These are phyloP conservation scores for Volvariella volvacea DNA, from an alignment of 1,284 basidiomycete genomes.

Conservation along the genomic window DNA sequence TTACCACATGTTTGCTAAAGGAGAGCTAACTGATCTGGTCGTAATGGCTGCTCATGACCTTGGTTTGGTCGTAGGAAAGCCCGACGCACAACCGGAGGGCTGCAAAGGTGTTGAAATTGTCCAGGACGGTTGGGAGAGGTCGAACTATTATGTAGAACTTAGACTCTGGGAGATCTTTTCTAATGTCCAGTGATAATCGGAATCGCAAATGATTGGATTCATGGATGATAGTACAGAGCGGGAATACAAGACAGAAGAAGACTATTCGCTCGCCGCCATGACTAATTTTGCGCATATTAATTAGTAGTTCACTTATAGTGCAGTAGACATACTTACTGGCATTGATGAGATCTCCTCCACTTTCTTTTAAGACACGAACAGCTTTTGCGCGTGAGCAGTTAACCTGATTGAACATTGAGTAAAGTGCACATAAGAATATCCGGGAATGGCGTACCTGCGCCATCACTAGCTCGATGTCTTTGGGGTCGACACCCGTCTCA, in stretches of 20 bases:
- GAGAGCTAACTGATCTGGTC: constrained; percentile 67
- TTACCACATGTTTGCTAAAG: constrained; percentile 87
- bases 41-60: constrained; percentile 54
- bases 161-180: constrained; percentile 42
- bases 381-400: constrained; percentile 84
- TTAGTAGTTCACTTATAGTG: not conserved
- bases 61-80: constrained; percentile 43
- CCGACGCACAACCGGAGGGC: constrained; percentile 9
- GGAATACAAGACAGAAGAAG: constrained; percentile 14
- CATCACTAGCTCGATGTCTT: constrained; percentile 95
- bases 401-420: constrained; percentile 16
- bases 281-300: constrained; percentile 28
- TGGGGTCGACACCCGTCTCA: constrained; percentile 82
- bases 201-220: constrained; percentile 15
- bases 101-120: constrained; percentile 53
- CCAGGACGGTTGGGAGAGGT: constrained; percentile 81
- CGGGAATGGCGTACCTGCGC: constrained; percentile 18
- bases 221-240: constrained; percentile 16
- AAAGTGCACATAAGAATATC: not conserved
- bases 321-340: constrained; percentile 63
- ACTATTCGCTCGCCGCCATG: constrained; percentile 71
- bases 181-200: constrained; percentile 11
- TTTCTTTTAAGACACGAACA: constrained; percentile 81
- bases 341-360: constrained; percentile 89
- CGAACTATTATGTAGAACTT: constrained; percentile 76